phyloP scores from a whole-genome alignment of 1,139 yeast genomes.

The Suhomyces terraborum region DNA sequence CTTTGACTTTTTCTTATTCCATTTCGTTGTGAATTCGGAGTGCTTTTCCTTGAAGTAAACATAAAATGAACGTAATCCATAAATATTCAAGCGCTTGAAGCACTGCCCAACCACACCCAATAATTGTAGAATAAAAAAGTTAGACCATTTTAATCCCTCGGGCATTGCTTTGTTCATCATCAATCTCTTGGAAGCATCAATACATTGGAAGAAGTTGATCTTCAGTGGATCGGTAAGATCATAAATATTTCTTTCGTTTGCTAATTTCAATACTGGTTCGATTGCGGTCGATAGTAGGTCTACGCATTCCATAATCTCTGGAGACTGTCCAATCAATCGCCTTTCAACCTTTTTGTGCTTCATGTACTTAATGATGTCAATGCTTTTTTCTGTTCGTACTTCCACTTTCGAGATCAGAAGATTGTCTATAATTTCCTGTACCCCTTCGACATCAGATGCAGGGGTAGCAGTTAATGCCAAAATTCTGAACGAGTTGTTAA shows the following conservation, averaged over 20 bases:
- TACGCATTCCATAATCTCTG: slow-evolving; percentile 55
- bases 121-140: slow-evolving; percentile 59
- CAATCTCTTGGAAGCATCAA: slow-evolving; percentile 66
- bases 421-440: slow-evolving; percentile 79
- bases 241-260: slow-evolving; percentile 63
- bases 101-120: slow-evolving; percentile 78
- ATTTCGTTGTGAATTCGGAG: slow-evolving; percentile 60
- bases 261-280: slow-evolving; percentile 62
- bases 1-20: slow-evolving; percentile 48
- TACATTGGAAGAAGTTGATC: slow-evolving; percentile 70
- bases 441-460: slow-evolving; percentile 81
- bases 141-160: slow-evolving; percentile 73
- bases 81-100: slow-evolving; percentile 66
- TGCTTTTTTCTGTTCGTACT: slow-evolving; percentile 80
- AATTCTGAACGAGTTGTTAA: slow-evolving; percentile 68
- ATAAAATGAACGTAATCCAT: slow-evolving; percentile 80
- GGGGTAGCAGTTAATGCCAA: slow-evolving; percentile 97
- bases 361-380: slow-evolving; percentile 79
- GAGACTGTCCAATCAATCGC: slow-evolving; percentile 53
- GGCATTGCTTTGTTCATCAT: slow-evolving; percentile 53
- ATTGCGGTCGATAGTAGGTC: slow-evolving; percentile 53
- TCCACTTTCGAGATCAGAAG: slow-evolving; percentile 76
- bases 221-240: slow-evolving; percentile 64
- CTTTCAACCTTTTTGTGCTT: slow-evolving; percentile 67
- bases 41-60: slow-evolving; percentile 61